Evolutionary conservation across 345 rosid species (phyloP).

Genomic region (Noccaea bulbosa): DNA sequence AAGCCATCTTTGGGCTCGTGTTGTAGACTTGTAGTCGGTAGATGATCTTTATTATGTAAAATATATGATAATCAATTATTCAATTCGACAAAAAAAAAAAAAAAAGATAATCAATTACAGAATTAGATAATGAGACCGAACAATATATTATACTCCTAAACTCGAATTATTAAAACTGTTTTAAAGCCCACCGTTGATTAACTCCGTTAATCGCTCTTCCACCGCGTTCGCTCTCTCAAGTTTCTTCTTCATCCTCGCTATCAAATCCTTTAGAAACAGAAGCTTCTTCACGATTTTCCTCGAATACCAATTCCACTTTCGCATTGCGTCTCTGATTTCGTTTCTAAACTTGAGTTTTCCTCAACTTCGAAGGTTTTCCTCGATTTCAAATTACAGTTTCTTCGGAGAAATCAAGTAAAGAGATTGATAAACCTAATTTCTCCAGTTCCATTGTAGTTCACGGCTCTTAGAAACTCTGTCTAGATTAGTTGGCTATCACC

Average conservation of each 20-base stretch:
- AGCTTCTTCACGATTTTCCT: slow-evolving; percentile 15
- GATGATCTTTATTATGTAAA: too few species aligned
- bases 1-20: too few species aligned
- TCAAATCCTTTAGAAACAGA: slow-evolving; percentile 5
- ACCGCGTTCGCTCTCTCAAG: background rate
- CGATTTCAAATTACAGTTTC: background rate
- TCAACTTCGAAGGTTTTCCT: background rate
- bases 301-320: background rate
- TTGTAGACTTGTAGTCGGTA: too few species aligned
- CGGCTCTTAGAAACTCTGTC: background rate
- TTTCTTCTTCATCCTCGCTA: background rate
- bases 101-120: too few species aligned
- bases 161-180: too few species aligned
- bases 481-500: background rate
- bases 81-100: too few species aligned
- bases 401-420: background rate
- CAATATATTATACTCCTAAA: too few species aligned
- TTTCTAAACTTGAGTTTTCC: background rate
- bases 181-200: too few species aligned
- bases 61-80: too few species aligned
- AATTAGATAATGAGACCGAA: too few species aligned
- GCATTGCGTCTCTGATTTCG: background rate
- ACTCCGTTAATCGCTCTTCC: slow-evolving; percentile 1
- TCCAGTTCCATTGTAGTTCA: background rate
- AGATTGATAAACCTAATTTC: slow-evolving; percentile 16